Evolutionary conservation across 352 stramenopile genomes (phyloP).

Genomic region (Blastocystis hominis): DNA sequence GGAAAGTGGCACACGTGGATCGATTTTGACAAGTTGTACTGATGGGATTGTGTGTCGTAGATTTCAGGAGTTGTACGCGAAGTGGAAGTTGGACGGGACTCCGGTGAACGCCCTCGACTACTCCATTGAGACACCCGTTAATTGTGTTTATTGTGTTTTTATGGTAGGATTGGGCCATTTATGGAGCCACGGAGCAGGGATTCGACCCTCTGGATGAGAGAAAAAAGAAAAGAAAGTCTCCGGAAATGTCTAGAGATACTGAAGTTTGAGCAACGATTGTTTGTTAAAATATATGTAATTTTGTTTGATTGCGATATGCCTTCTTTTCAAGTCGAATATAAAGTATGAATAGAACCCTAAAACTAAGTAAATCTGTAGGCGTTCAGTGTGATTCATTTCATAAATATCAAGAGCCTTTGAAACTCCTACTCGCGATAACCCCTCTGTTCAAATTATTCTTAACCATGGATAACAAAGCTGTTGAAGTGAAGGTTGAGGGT

Average conservation of each 20-base stretch:
- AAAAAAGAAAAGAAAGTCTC: slow-evolving; percentile 60
- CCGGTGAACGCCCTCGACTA: slow-evolving; percentile 52
- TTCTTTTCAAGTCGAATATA: no score
- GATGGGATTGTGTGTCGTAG: background rate
- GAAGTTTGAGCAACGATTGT: background rate
- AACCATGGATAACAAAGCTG: no score
- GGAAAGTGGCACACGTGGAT: slow-evolving; percentile 95
- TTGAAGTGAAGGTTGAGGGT: no score
- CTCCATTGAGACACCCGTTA: slow-evolving; percentile 36
- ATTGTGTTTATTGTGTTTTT: background rate
- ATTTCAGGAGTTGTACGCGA: slow-evolving; percentile 39
- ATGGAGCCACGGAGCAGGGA: slow-evolving; percentile 83
- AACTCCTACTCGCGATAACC: no score
- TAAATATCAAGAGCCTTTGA: no score
- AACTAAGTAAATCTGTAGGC: no score
- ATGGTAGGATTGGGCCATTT: slow-evolving; percentile 86
- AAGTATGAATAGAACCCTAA: no score
- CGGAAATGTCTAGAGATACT: background rate
- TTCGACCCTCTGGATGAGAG: slow-evolving; percentile 89
- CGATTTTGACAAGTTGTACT: slow-evolving; percentile 86
- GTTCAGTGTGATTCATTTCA: no score
- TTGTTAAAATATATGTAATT: no score
- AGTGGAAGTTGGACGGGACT: slow-evolving; percentile 71
- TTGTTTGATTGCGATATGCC: no score
- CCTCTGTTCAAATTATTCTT: no score